phyloP scores from a whole-genome alignment of 306 rosid species.

The Sicyos edulis region DNA sequence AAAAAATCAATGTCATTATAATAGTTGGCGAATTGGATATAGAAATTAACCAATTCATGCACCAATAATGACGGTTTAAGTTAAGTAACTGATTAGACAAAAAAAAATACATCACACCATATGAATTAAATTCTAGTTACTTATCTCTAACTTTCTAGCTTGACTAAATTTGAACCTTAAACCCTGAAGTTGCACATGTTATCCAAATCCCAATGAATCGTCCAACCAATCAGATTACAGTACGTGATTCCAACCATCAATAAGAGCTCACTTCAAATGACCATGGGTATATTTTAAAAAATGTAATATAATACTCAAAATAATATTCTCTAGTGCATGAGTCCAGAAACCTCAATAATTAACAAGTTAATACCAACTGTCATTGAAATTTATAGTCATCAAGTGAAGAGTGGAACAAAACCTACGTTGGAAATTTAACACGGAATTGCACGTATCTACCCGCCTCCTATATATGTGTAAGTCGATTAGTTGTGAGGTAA shows the following conservation, averaged over 20 bases:
- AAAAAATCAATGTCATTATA: too few relatives aligned
- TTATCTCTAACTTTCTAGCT: too few relatives aligned
- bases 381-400: not conserved
- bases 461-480: too few relatives aligned
- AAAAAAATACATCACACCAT: too few relatives aligned
- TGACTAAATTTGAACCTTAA: too few relatives aligned
- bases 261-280: not conserved
- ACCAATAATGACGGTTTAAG: too few relatives aligned
- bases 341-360: not conserved
- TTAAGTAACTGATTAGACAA: too few relatives aligned
- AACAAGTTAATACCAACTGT: not conserved
- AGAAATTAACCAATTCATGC: too few relatives aligned
- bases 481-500: too few relatives aligned
- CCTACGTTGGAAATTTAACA: constrained; percentile 70
- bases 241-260: not conserved
- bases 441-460: constrained; percentile 73
- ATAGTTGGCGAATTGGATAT: too few relatives aligned
- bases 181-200: not conserved
- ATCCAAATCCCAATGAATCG: not conserved
- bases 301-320: not conserved
- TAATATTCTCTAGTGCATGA: not conserved
- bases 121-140: too few relatives aligned
- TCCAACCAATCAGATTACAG: not conserved
- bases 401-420: constrained; percentile 7
- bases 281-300: not conserved